Conservation (phyloP, 2,329 filamentous ascomycete genomes). For the Elsinoe arachidis region DNA sequence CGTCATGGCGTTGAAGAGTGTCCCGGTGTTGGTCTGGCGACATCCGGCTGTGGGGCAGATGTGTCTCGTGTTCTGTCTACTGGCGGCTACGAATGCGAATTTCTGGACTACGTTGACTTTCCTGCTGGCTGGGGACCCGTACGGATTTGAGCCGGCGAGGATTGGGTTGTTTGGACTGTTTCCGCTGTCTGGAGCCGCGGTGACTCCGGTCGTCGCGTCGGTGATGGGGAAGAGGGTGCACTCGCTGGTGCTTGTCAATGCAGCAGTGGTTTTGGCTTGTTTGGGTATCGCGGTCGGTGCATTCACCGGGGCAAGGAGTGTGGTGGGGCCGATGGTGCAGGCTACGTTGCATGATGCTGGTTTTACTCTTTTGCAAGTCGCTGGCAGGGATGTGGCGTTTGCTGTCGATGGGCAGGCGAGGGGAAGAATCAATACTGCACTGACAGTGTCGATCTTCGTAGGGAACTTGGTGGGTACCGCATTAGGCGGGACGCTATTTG, state of each 20-base stretch:
- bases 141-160: constrained; percentile 54
- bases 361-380: constrained; percentile 63
- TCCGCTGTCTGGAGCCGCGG: constrained; percentile 60
- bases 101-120: constrained; percentile 76
- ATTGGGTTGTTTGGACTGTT: constrained; percentile 75
- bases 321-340: constrained; percentile 65
- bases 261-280: constrained; percentile 52
- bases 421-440: constrained; percentile 72
- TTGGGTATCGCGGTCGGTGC: constrained; percentile 59
- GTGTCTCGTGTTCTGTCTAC: constrained; percentile 57
- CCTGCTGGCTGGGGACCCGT: constrained; percentile 60
- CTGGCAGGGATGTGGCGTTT: constrained; percentile 63
- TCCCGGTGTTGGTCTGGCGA: constrained; percentile 53
- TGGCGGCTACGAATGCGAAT: constrained; percentile 52
- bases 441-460: constrained; percentile 67
- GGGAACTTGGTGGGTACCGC: constrained; percentile 63
- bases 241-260: constrained; percentile 57
- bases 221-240: constrained; percentile 61
- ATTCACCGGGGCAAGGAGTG: constrained; percentile 54
- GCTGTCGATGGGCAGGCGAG: constrained; percentile 59
- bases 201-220: constrained; percentile 61
- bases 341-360: constrained; percentile 64
- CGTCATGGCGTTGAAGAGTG: constrained; percentile 54
- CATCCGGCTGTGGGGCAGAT: constrained; percentile 64
- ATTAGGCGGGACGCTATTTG: constrained; percentile 47